Conservation (phyloP, 73 alveolate species). For the Uronychia setigera region DNA sequence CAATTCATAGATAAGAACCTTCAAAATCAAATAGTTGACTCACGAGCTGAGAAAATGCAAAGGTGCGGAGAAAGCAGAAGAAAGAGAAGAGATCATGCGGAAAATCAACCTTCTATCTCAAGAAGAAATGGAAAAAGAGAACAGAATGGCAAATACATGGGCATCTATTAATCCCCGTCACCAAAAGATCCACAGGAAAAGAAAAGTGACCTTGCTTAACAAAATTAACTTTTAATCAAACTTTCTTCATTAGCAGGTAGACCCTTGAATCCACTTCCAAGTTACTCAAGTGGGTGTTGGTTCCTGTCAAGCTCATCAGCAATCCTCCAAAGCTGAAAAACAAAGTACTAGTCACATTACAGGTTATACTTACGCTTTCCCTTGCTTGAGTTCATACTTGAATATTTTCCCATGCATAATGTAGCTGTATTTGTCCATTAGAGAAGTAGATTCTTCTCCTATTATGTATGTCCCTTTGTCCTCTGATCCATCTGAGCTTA, state of each 20-base stretch:
- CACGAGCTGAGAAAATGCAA: neutral
- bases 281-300: neutral
- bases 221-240: too few relatives aligned
- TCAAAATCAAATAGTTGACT: too few relatives aligned
- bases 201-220: too few relatives aligned
- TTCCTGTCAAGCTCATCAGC: constrained; percentile 29
- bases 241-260: constrained; percentile 47
- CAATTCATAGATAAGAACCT: too few relatives aligned
- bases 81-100: too few relatives aligned
- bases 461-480: constrained; percentile 56
- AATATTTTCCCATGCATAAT: constrained; percentile 90
- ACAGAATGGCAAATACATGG: too few relatives aligned
- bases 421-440: constrained; percentile 80
- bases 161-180: too few relatives aligned
- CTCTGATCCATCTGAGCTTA: constrained; percentile 66
- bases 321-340: constrained; percentile 68
- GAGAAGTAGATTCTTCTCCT: constrained; percentile 60
- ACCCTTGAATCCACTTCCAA: constrained; percentile 64
- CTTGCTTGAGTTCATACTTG: constrained; percentile 58
- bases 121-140: too few relatives aligned
- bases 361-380: constrained; percentile 23
- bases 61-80: neutral
- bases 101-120: too few relatives aligned
- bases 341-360: constrained; percentile 19
- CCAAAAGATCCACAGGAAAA: too few relatives aligned